Percentiles rank a stretch among this genome's conserved stretches.
These are phyloP conservation scores for Cymbopogon citratus DNA, from an alignment of 176 grass and related monocot species.

Conservation along the genomic window DNA sequence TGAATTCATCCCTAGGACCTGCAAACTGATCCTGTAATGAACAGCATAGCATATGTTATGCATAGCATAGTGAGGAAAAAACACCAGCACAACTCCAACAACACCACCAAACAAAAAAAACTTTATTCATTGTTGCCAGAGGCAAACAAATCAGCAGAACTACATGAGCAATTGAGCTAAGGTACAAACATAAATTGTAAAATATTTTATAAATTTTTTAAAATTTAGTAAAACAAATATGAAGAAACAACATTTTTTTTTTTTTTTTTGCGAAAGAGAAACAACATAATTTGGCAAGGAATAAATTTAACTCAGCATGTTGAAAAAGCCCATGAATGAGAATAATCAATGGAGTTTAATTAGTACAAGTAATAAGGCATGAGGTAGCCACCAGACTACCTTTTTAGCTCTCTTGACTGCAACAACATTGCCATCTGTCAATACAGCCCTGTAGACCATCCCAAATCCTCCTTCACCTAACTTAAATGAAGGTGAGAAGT, in stretches of 20 bases:
- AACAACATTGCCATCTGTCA: slow-evolving; percentile 68
- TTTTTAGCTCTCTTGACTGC: slow-evolving; percentile 98
- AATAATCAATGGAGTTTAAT: neutral
- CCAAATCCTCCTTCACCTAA: slow-evolving; percentile 98
- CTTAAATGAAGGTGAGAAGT: slow-evolving; percentile 77
- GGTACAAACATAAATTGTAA: neutral
- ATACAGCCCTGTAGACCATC: slow-evolving; percentile 77
- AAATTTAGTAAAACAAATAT: slow-evolving; percentile 4
- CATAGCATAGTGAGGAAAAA: neutral
- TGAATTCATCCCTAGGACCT: slow-evolving; percentile 80
- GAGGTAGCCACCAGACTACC: slow-evolving; percentile 36
- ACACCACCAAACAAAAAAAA: neutral
- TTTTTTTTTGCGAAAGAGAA: too few relatives aligned
- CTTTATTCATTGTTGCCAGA: slow-evolving; percentile 3
- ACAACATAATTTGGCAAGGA: neutral
- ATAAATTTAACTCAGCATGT: neutral
- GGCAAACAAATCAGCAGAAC: neutral
- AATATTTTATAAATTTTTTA: neutral
- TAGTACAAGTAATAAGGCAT: neutral
- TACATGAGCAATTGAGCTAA: neutral
- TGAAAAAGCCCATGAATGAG: neutral
- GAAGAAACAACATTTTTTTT: neutral
- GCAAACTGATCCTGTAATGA: slow-evolving; percentile 73
- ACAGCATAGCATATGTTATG: slow-evolving; percentile 13
- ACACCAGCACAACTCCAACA: neutral